These are phyloP conservation scores for Chionographis japonica DNA, from an alignment of 106 monocot genomes.

Conservation along the genomic window DNA sequence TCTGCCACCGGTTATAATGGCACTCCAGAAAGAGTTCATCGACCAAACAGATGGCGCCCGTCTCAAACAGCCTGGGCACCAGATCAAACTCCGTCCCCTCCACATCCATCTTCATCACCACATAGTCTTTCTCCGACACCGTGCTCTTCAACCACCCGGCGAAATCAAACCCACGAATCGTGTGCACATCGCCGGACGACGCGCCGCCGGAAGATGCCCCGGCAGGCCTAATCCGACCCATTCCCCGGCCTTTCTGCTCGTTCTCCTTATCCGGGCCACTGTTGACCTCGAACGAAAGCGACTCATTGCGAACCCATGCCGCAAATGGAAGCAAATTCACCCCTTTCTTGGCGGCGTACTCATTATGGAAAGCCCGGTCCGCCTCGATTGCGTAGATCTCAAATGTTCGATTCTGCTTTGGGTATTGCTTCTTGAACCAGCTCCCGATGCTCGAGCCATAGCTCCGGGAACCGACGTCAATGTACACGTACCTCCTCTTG, in stretches of 20 bases:
- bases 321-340: slow-evolving; percentile 65
- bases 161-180: slow-evolving; percentile 63
- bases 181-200: slow-evolving; percentile 18
- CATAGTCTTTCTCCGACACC: slow-evolving; percentile 57
- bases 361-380: slow-evolving; percentile 51
- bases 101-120: slow-evolving; percentile 94
- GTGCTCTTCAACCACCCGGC: slow-evolving; percentile 72
- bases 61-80: slow-evolving; percentile 64
- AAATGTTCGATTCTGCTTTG: slow-evolving; percentile 78
- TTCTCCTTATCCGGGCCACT: slow-evolving; percentile 37
- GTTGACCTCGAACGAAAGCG: slow-evolving; percentile 66
- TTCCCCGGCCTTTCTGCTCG: slow-evolving; percentile 38
- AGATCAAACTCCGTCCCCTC: slow-evolving; percentile 89
- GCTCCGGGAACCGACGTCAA: slow-evolving; percentile 78
- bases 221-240: slow-evolving; percentile 61
- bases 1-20: slow-evolving; percentile 92
- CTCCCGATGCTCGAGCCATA: slow-evolving; percentile 88
- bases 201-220: background rate
- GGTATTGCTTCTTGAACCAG: slow-evolving; percentile 93
- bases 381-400: slow-evolving; percentile 80
- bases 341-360: slow-evolving; percentile 56
- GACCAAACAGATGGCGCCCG: slow-evolving; percentile 71
- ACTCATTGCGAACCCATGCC: slow-evolving; percentile 80
- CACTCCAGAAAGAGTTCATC: slow-evolving; percentile 91
- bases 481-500: slow-evolving; percentile 53